These are phyloP conservation scores for Ceratocystis destructans DNA, from an alignment of 2,329 filamentous ascomycete species.

Conservation along the genomic window DNA sequence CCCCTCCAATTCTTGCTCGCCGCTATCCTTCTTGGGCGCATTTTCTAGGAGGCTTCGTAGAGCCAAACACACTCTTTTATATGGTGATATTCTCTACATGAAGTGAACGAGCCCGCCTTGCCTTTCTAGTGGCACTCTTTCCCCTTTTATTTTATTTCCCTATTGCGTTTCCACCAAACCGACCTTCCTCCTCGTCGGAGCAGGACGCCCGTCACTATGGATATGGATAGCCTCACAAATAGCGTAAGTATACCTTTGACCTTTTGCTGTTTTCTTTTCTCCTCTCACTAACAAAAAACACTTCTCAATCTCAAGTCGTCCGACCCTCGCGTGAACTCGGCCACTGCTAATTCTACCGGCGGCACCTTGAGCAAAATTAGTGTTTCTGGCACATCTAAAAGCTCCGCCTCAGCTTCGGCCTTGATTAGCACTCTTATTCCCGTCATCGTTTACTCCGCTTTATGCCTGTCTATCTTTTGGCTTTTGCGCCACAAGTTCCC, in stretches of 20 bases:
- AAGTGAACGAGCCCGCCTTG: neutral
- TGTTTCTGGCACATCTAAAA: slow-evolving; percentile 23
- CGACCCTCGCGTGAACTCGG: slow-evolving; percentile 33
- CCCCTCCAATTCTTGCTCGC: neutral
- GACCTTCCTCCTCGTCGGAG: neutral
- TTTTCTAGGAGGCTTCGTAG: neutral
- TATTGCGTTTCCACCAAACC: neutral
- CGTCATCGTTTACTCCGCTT: slow-evolving; percentile 33
- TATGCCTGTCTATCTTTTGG: slow-evolving; percentile 41
- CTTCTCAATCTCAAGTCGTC: slow-evolving; percentile 17
- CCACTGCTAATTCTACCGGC: slow-evolving; percentile 30
- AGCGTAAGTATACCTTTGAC: slow-evolving; percentile 4
- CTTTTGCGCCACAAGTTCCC: slow-evolving; percentile 34
- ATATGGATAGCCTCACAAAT: slow-evolving; percentile 13
- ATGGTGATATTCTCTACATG: neutral
- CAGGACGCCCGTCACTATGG: neutral
- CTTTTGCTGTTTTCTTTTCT: neutral
- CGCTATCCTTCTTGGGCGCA: neutral
- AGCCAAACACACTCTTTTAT: slow-evolving; percentile 3
- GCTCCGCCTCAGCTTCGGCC: slow-evolving; percentile 30
- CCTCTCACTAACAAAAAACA: neutral
- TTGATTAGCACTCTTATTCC: slow-evolving; percentile 41
- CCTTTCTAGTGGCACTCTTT: neutral
- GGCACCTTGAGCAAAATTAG: slow-evolving; percentile 28
- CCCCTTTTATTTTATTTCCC: neutral